phyloP scores from a whole-genome alignment of 1,284 basidiomycete species.

The Pyrrhoderma lamaoense region DNA sequence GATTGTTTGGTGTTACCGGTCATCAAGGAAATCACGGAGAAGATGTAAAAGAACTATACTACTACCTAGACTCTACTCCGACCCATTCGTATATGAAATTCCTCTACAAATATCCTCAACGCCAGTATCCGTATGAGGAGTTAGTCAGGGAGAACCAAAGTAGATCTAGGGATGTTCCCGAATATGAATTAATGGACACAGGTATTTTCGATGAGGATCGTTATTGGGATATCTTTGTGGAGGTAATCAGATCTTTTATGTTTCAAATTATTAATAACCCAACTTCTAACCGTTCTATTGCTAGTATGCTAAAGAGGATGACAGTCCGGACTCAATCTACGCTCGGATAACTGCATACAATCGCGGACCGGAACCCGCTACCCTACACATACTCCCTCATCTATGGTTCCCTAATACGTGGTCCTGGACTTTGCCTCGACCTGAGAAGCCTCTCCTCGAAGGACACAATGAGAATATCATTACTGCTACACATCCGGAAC shows the following conservation, averaged over 20 bases:
- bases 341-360: slow-evolving; percentile 96
- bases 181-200: slow-evolving; percentile 92
- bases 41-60: slow-evolving; percentile 98
- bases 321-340: slow-evolving; percentile 82
- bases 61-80: slow-evolving; percentile 96
- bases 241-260: slow-evolving; percentile 44
- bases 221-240: slow-evolving; percentile 98
- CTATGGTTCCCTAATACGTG: slow-evolving; percentile 97
- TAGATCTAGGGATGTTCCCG: slow-evolving; percentile 78
- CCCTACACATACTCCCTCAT: slow-evolving; percentile 90
- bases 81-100: slow-evolving; percentile 99
- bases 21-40: slow-evolving; percentile 98
- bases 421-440: slow-evolving; percentile 87
- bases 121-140: slow-evolving; percentile 88
- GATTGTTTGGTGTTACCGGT: slow-evolving; percentile 90
- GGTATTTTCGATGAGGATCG: slow-evolving; percentile 88
- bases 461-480: slow-evolving; percentile 59
- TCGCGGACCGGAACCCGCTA: slow-evolving; percentile 92
- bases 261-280: slow-evolving; percentile 16
- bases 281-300: slow-evolving; percentile 18
- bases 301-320: slow-evolving; percentile 96
- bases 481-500: slow-evolving; percentile 64
- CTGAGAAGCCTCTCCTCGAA: slow-evolving; percentile 67
- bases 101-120: slow-evolving; percentile 96
- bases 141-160: slow-evolving; percentile 81